Percentiles rank a stretch among this genome's conserved stretches.
phyloP scores from a whole-genome alignment of 176 grass and related monocot species.

The Chrysopogon serrulatus region DNA sequence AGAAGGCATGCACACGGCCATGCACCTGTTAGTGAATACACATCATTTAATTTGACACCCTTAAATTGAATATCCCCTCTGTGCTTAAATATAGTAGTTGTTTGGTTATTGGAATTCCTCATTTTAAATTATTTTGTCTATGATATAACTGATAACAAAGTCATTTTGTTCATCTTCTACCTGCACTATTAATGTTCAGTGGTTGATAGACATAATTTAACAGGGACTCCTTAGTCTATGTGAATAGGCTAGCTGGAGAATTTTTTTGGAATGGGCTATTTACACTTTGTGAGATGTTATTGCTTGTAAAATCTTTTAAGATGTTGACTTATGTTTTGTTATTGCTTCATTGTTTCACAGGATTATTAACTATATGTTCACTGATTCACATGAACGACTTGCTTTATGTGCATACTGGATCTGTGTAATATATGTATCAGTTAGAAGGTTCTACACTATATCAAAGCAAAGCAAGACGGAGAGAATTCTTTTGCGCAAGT shows the following conservation, averaged over 20 bases:
- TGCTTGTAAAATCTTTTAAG: not conserved
- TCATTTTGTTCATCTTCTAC: not conserved
- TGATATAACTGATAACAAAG: not conserved
- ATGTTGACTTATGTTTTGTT: not conserved
- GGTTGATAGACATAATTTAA: not conserved
- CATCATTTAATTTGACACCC: not conserved
- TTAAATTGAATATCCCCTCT: not conserved
- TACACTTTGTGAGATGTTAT: not conserved
- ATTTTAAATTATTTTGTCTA: not conserved
- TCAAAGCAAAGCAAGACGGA: constrained; percentile 84
- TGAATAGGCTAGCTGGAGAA: not conserved
- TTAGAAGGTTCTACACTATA: constrained; percentile 80
- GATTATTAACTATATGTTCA: constrained; percentile 77
- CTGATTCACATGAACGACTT: constrained; percentile 53
- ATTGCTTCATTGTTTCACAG: constrained; percentile 47
- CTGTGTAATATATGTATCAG: constrained; percentile 70
- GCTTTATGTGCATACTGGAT: constrained; percentile 88
- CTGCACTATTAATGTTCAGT: not conserved
- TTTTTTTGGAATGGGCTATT: not conserved
- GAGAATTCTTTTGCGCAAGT: constrained; percentile 89
- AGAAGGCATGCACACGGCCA: not conserved
- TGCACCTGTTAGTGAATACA: not conserved
- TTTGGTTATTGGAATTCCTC: not conserved
- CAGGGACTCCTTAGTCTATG: not conserved
- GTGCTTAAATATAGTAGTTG: not conserved